phyloP scores from a whole-genome alignment of 441 rosid species.

The Sinapis alba region DNA sequence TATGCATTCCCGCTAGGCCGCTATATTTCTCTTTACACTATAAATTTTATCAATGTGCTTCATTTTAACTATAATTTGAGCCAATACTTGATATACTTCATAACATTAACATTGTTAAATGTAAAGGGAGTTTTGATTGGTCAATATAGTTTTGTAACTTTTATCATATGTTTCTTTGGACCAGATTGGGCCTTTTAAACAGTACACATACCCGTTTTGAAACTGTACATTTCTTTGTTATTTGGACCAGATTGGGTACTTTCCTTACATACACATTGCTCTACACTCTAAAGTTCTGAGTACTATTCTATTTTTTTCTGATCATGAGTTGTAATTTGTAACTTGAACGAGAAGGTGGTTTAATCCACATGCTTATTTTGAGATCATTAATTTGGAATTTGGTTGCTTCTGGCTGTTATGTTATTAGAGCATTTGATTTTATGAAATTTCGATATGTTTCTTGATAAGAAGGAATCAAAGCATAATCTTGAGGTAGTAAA shows the following conservation, averaged over 20 bases:
- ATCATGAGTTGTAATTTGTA: not conserved
- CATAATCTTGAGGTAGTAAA: slow-evolving; percentile 20
- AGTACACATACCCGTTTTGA: not conserved
- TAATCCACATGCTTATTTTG: not conserved
- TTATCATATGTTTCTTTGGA: not conserved
- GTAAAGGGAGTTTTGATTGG: not conserved
- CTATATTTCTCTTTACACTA: not conserved
- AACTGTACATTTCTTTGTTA: not conserved
- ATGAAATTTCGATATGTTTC: not conserved
- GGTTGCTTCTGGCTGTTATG: not conserved
- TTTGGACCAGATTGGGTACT: not conserved
- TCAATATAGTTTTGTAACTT: not conserved
- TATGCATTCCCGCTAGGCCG: not conserved
- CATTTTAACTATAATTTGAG: not conserved
- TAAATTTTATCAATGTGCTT: not conserved
- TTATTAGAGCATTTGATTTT: not conserved
- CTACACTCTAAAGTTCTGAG: not conserved
- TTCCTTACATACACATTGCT: not conserved
- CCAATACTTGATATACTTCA: not conserved
- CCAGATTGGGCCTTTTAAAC: not conserved
- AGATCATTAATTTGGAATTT: not conserved
- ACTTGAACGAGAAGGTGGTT: not conserved
- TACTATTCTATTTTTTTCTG: not conserved
- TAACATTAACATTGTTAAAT: not conserved
- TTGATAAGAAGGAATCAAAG: slow-evolving; percentile 31